Base-by-base conservation (phyloP, 1,284 basidiomycete species). In the Taiwanofungus camphoratus region DNA sequence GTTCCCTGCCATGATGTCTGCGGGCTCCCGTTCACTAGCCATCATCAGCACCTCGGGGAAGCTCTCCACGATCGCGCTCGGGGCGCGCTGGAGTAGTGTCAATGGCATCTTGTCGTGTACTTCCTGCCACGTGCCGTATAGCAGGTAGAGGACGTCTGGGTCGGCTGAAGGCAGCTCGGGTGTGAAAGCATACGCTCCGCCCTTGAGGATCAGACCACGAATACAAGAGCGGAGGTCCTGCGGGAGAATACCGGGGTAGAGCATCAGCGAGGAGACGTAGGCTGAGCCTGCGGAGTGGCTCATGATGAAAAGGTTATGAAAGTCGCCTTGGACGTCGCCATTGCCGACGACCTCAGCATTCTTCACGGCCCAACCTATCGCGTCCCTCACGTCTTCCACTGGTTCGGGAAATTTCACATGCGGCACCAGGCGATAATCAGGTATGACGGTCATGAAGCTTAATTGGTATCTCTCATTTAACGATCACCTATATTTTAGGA, bases 341-440 rank as follows among this genome's bases (percentile, higher is more conserved):
- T 52, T 45, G 3, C 39, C 15, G 19, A 46, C 36, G 27, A 62
- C 42, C 12, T 49, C 35, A 20, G 41, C 29, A 45, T 79, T 67
- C 9, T 64, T 49, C 13, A 69, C 56, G 19, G 70, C 61, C 76
- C 77, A 83, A n/a, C 63, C 49, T 5, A 82, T 54, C 8, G 81
- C 79, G 49, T 80, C 76, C 9, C 70, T 69, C 2, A 82, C 55
- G 51, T 84, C 81, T 48, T 76, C 66, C 0, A 69, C 69, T 1
- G 71, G 64, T 1, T 59, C 64, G 0, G 82, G 82, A 54, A 72
- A 82, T 15, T 56, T 64, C 41, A 67, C 69, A 21, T 69, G 55
- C 3, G 81, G 80, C 1, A 72, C 70, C 27, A 84, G 70, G 3
- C 77, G 73, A 51, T 84, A 83, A 58, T 83, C 79, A 0, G 80